Percentiles rank a stretch among this genome's conserved stretches.
Evolutionary conservation across 441 rosid genomes (phyloP).

Genomic region (Mallotus repandus): DNA sequence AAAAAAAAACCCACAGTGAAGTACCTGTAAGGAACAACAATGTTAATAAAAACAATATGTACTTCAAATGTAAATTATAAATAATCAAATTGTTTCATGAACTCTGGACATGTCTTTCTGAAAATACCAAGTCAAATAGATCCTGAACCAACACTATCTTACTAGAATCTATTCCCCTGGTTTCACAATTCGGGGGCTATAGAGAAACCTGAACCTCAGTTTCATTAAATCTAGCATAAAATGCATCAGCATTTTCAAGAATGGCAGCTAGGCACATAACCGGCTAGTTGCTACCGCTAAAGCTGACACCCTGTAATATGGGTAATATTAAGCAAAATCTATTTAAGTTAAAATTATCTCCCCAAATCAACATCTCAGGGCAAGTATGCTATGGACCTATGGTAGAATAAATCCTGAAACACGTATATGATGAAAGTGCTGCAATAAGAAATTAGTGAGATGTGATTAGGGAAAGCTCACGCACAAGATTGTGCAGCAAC

Average conservation of each 20-base stretch:
- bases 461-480: no score
- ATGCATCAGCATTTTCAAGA: neutral
- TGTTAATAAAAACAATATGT: neutral
- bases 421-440: no score
- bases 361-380: no score
- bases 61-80: neutral
- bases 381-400: no score
- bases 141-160: neutral
- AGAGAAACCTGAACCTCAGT: neutral
- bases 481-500: no score
- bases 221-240: neutral
- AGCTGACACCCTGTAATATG: neutral
- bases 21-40: neutral
- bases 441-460: no score
- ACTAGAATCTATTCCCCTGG: neutral
- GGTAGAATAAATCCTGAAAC: no score
- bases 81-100: neutral
- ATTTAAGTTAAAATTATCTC: no score
- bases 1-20: neutral
- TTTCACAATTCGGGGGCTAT: neutral
- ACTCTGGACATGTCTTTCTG: neutral
- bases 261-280: neutral
- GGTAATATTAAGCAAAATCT: no score
- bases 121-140: neutral
- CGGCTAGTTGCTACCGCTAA: neutral